Conservation (phyloP, 495 filamentous ascomycete species). For the Penicillium simplicissimum region DNA sequence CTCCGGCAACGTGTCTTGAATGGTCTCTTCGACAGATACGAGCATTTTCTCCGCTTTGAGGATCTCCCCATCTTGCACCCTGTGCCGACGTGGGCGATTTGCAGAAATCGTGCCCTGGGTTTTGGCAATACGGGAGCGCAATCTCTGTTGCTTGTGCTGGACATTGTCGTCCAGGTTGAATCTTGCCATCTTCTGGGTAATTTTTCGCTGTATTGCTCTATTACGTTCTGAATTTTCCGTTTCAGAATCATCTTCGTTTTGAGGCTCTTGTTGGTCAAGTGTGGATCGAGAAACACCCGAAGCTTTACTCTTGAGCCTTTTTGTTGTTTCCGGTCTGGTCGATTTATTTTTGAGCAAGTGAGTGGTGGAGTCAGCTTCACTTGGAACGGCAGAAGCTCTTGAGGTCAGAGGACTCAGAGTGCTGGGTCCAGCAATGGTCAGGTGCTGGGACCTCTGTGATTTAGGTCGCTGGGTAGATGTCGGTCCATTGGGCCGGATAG, state of each 20-base stretch:
- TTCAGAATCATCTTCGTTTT: conserved; percentile 28
- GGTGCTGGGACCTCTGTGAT: conserved; percentile 19
- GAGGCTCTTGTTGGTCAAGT: conserved; percentile 39
- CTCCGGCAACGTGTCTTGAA: conserved; percentile 52
- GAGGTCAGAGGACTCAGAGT: conserved; percentile 24
- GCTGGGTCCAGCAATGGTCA: conserved; percentile 22
- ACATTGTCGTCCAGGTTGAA: conserved; percentile 52
- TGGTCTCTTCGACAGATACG: conserved; percentile 61
- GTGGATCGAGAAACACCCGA: conserved; percentile 24
- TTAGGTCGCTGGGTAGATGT: conserved; percentile 5
- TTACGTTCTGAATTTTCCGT: conserved; percentile 6
- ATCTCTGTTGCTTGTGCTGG: conserved; percentile 39
- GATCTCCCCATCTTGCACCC: conserved; percentile 60
- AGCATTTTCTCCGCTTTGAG: conserved; percentile 77
- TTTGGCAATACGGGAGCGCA: conserved; percentile 36
- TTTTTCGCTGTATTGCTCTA: conserved; percentile 17
- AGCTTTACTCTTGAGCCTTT: conserved; percentile 31
- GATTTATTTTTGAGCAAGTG: conserved; percentile 31
- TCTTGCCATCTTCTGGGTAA: conserved; percentile 35
- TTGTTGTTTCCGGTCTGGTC: conserved; percentile 28
- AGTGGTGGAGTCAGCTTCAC: conserved; percentile 43
- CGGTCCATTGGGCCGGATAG: conserved; percentile 12
- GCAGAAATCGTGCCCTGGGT: conserved; percentile 44
- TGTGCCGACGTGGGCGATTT: conserved; percentile 40
- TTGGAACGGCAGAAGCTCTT: conserved; percentile 26